Evolutionary conservation across 208 protist species (phyloP).

Genomic region (Leishmania martiniquensis): DNA sequence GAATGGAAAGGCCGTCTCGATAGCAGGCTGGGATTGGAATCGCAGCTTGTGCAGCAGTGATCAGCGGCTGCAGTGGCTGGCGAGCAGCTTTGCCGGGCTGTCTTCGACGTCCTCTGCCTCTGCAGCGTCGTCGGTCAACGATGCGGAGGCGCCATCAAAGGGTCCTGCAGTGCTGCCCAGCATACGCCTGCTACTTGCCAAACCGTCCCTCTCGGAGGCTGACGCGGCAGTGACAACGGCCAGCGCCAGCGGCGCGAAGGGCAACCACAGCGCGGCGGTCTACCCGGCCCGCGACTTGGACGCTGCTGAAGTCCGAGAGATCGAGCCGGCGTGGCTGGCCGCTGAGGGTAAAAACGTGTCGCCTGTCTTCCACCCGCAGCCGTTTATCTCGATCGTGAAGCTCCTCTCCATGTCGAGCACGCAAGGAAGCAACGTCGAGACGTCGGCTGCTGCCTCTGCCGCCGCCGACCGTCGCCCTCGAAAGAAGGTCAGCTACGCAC

Average conservation of each 20-base stretch:
- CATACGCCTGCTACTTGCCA: slow-evolving; percentile 29
- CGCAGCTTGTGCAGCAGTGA: slow-evolving; percentile 15
- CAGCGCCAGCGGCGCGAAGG: background rate
- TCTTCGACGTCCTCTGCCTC: slow-evolving; percentile 1
- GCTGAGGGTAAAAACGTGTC: slow-evolving; percentile 20
- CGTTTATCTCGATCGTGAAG: slow-evolving; percentile 31
- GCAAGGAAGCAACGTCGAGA: background rate
- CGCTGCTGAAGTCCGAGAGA: background rate
- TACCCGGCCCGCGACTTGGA: background rate
- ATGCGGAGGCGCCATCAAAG: background rate
- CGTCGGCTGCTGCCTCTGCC: background rate
- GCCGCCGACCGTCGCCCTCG: background rate
- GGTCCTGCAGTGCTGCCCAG: slow-evolving; percentile 14
- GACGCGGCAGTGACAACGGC: background rate
- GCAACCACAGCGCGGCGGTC: background rate
- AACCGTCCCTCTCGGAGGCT: slow-evolving; percentile 12
- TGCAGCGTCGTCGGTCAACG: background rate
- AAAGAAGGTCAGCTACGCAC: background rate
- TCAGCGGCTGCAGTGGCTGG: slow-evolving; percentile 25
- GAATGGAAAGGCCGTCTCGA: slow-evolving; percentile 17
- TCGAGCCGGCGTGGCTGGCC: slow-evolving; percentile 25
- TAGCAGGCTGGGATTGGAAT: slow-evolving; percentile 10
- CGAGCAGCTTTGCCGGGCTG: slow-evolving; percentile 16
- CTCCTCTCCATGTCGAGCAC: slow-evolving; percentile 12
- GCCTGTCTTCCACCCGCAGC: slow-evolving; percentile 22